These are phyloP conservation scores for Starmerella scarabaei DNA, from an alignment of 805 yeast species.

Conservation along the genomic window DNA sequence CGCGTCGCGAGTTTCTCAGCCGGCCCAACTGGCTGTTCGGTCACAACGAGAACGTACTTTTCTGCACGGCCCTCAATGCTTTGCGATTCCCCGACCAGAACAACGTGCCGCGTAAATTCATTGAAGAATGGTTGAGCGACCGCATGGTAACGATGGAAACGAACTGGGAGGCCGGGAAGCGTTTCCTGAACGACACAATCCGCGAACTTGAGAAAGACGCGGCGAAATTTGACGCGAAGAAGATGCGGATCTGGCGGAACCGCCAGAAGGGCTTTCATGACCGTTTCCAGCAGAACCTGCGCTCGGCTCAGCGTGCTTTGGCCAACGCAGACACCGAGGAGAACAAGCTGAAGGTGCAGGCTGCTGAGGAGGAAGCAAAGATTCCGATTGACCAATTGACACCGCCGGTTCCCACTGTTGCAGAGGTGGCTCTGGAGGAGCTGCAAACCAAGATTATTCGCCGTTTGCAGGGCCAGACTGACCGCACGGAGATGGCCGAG, in stretches of 20 bases:
- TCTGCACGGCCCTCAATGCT: constrained; percentile 15
- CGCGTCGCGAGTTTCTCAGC: constrained; percentile 16
- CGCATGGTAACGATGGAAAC: constrained; percentile 15
- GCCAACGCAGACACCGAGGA: constrained; percentile 3
- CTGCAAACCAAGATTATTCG: constrained; percentile 18
- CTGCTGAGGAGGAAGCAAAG: constrained; percentile 10
- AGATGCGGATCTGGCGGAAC: constrained; percentile 5
- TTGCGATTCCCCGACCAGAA: constrained; percentile 17
- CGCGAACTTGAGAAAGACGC: constrained; percentile 6
- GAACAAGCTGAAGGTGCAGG: constrained; percentile 5
- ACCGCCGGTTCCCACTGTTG: constrained; percentile 11
- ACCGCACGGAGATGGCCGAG: constrained; percentile 17
- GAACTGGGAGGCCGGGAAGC: constrained; percentile 16
- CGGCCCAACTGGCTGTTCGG: constrained; percentile 19
- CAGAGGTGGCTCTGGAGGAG: constrained; percentile 17
- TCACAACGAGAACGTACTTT: constrained; percentile 17
- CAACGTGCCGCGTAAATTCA: constrained; percentile 19
- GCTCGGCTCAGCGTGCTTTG: constrained; percentile 5
- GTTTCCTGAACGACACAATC: constrained; percentile 12
- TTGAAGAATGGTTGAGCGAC: constrained; percentile 16
- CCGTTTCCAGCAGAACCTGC: constrained; percentile 7
- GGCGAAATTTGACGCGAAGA: constrained; percentile 9
- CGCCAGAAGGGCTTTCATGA: constrained; percentile 15
- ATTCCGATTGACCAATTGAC: constrained; percentile 10
- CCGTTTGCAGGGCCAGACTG: constrained; percentile 20